Evolutionary conservation across 345 rosid species (phyloP), one percentile per base, ranked within the genome.

Genomic region (Hevea brasiliensis): DNA sequence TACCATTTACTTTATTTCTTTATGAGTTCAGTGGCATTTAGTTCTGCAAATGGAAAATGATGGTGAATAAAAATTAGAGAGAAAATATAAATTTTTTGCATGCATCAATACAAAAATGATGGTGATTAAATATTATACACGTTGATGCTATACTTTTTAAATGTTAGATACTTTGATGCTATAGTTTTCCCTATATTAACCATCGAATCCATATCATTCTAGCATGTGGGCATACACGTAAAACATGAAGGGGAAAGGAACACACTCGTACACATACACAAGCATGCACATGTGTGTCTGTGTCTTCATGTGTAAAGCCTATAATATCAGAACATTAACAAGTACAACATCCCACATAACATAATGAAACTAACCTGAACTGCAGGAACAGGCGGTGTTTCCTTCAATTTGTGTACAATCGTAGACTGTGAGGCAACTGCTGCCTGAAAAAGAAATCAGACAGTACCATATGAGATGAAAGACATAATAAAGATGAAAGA

Each of bases 371-470:
- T 74, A 70, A 90, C 97, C 88, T 82, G 80, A 37, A 73, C 77
- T 54, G 42, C 63, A 24, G 86, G 78, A 62, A 74, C 70, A n/a
- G 80, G 72, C 0, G 82, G 82, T 50, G 67, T 71, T 72, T 95
- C 99, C 74, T 86, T 77, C 77, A 87, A 81, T 76, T 90, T 97
- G 23, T 80, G 87, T 37, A 87, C 81, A 50, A 76, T 65, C 29
- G 81, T 75, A 44, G 94, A 80, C 62, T 82, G 87, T 59, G 97
- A 98, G 74, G 89, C 96, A 47, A 95, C 86, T 10, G 97, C 99
- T 23, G 90, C 97, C 99, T 95, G 86, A 73, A 79, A 74, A 29
- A 68, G 23, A 60, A 70, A 69, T 32, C 62, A 62, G 8, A 62
- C 68, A 63, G 21, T 35, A 76, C n/a, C 6, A 50, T 61, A 29